Evolutionary conservation across 2,329 filamentous ascomycete genomes (phyloP).

Genomic region (Pseudocercospora eumusae): DNA sequence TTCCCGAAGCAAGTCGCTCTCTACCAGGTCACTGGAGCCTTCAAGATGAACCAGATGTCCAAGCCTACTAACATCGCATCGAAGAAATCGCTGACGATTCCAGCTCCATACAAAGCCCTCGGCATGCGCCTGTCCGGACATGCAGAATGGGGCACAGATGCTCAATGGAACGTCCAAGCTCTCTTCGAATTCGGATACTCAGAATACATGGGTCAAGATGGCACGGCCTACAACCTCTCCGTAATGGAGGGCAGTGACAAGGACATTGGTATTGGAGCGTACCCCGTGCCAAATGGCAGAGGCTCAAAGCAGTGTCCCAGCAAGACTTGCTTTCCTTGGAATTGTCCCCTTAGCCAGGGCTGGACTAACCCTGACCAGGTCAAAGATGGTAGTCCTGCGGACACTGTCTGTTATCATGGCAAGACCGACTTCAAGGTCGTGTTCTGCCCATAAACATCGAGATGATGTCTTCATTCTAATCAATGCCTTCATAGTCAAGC

Average conservation of each 20-base stretch:
- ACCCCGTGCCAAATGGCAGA: constrained; percentile 28
- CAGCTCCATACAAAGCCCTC: constrained; percentile 30
- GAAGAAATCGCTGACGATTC: constrained; percentile 22
- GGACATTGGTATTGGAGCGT: constrained; percentile 32
- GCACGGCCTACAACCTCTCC: constrained; percentile 34
- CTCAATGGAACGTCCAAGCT: constrained; percentile 33
- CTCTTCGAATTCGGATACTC: constrained; percentile 38
- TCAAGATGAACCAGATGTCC: constrained; percentile 31
- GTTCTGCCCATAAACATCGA: constrained; percentile 27
- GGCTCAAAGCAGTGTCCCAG: constrained; percentile 28
- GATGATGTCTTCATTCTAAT: too few species aligned
- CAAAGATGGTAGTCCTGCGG: constrained; percentile 31
- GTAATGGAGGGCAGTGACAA: constrained; percentile 34
- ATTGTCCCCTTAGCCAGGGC: constrained; percentile 29
- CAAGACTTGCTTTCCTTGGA: constrained; percentile 33
- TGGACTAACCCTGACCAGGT: constrained; percentile 35
- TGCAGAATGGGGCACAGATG: constrained; percentile 32
- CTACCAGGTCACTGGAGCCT: constrained; percentile 32
- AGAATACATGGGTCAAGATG: constrained; percentile 24
- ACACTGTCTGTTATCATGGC: constrained; percentile 38
- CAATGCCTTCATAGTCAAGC: too few species aligned
- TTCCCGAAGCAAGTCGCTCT: constrained; percentile 33
- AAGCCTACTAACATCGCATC: constrained; percentile 25
- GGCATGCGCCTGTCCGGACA: constrained; percentile 36
- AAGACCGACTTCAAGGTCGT: constrained; percentile 36